These are phyloP conservation scores for Solanum sitiens DNA, from an alignment of 257 asterid genomes.

Conservation along the genomic window DNA sequence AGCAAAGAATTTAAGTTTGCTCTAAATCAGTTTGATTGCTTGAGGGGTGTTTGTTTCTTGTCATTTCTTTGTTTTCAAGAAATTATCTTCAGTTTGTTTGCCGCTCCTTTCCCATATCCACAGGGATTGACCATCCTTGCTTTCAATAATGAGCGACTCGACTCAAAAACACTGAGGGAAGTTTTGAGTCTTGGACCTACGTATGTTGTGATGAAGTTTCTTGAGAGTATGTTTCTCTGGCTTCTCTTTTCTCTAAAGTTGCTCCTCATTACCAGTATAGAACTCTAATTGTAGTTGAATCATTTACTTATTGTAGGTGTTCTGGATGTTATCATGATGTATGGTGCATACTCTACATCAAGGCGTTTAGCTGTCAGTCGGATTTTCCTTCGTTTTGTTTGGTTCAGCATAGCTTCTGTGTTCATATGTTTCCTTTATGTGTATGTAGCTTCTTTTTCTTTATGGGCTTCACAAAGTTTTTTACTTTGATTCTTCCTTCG, in stretches of 20 bases:
- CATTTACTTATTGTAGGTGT: slow-evolving; percentile 38
- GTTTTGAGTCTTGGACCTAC: slow-evolving; percentile 96
- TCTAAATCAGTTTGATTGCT: neutral
- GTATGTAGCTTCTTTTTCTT: slow-evolving; percentile 37
- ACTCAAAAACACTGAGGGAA: slow-evolving; percentile 52
- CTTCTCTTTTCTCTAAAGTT: neutral
- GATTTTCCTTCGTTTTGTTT: slow-evolving; percentile 73
- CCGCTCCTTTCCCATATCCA: neutral
- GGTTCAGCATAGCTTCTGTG: slow-evolving; percentile 52
- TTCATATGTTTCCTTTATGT: slow-evolving; percentile 84
- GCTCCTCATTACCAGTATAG: neutral
- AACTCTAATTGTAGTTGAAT: neutral
- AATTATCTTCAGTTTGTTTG: slow-evolving; percentile 2
- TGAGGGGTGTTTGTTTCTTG: neutral
- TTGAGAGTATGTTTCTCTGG: slow-evolving; percentile 45
- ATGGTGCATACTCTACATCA: slow-evolving; percentile 90
- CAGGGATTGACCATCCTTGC: slow-evolving; percentile 86
- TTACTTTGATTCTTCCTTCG: neutral
- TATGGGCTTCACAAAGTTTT: neutral
- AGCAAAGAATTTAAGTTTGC: neutral
- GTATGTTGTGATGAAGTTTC: slow-evolving; percentile 81
- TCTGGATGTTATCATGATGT: slow-evolving; percentile 88
- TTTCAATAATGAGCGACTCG: slow-evolving; percentile 42
- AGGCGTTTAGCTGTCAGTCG: slow-evolving; percentile 73
- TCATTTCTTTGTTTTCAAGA: neutral